A percentile compares a stretch with the other conserved stretches of the same genome.
Evolutionary conservation across 805 yeast genomes (phyloP).

Genomic region (Nakazawaea pomicola): DNA sequence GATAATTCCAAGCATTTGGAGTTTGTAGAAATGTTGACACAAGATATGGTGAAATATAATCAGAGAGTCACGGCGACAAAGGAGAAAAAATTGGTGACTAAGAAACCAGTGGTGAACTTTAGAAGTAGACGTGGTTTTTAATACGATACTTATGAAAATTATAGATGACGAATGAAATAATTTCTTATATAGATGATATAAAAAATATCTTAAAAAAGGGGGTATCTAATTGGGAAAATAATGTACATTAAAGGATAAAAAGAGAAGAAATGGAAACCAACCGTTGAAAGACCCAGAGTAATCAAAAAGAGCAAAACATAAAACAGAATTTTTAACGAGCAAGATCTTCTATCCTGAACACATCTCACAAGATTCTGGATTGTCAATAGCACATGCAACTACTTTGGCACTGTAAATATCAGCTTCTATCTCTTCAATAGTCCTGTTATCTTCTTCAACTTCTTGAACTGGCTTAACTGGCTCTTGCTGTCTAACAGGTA

Average conservation of each 20-base stretch:
- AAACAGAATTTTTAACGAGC: conserved; percentile 3
- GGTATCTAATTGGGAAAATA: neutral
- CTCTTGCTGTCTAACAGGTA: conserved; percentile 8
- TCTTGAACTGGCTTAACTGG: conserved; percentile 15
- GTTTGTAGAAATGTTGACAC: conserved; percentile 1
- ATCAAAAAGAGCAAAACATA: neutral
- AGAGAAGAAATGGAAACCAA: neutral
- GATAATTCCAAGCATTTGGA: conserved; percentile 5
- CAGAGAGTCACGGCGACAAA: neutral
- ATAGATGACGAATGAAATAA: too few relatives aligned
- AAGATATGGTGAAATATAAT: conserved; percentile 1
- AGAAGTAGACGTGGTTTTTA: conserved; percentile 11
- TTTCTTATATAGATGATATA: neutral
- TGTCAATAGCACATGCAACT: conserved; percentile 93
- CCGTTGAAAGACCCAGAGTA: neutral
- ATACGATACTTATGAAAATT: too few relatives aligned
- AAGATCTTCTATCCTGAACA: conserved; percentile 74
- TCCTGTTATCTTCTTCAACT: conserved; percentile 18
- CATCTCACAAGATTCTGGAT: conserved; percentile 98
- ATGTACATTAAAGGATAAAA: neutral
- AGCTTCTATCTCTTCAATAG: conserved; percentile 43
- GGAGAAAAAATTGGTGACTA: neutral
- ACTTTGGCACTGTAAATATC: conserved; percentile 92
- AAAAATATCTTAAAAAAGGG: neutral
- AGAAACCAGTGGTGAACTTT: conserved; percentile 4